Percentiles rank a stretch among this genome's conserved stretches.
phyloP scores from a whole-genome alignment of 192 early-diverging fungal species.

The Coemansia asiatica region DNA sequence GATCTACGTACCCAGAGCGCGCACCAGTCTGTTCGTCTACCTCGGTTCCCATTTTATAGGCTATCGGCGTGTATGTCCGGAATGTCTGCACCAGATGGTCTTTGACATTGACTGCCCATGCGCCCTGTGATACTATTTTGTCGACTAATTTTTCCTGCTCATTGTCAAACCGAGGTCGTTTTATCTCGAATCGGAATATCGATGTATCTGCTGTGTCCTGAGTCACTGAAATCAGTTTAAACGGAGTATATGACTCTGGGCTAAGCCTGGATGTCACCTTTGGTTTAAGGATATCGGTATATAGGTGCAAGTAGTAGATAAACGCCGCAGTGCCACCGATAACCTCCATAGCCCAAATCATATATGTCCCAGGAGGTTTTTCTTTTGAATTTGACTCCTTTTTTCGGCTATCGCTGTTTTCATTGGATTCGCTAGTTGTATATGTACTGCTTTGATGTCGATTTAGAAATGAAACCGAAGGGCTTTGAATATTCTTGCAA shows the following conservation, averaged over 20 bases:
- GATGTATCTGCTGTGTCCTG: constrained; percentile 57
- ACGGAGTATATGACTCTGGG: constrained; percentile 55
- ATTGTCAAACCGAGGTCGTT: constrained; percentile 48
- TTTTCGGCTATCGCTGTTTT: neutral
- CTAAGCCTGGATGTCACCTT: constrained; percentile 34
- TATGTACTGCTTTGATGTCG: too few species aligned
- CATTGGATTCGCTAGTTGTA: constrained; percentile 1
- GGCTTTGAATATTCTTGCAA: too few species aligned
- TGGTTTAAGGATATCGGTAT: constrained; percentile 44
- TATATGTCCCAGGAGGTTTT: constrained; percentile 42
- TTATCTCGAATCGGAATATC: constrained; percentile 59
- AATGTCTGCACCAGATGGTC: constrained; percentile 70
- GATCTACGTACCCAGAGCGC: constrained; percentile 56
- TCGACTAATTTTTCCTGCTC: constrained; percentile 31
- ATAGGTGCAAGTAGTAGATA: constrained; percentile 37
- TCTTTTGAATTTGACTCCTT: constrained; percentile 9
- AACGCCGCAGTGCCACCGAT: constrained; percentile 34
- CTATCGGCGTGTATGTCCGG: constrained; percentile 70
- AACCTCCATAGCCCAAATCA: constrained; percentile 51
- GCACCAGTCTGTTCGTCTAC: constrained; percentile 28
- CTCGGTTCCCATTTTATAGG: constrained; percentile 31
- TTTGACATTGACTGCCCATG: constrained; percentile 66
- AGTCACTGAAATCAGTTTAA: constrained; percentile 53
- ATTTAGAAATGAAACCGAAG: too few species aligned
- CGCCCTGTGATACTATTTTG: constrained; percentile 31